Evolutionary conservation across 2,329 filamentous ascomycete species (phyloP), one percentile per base, ranked within the genome.

Genomic region (Cylindrodendrum hubeiense): DNA sequence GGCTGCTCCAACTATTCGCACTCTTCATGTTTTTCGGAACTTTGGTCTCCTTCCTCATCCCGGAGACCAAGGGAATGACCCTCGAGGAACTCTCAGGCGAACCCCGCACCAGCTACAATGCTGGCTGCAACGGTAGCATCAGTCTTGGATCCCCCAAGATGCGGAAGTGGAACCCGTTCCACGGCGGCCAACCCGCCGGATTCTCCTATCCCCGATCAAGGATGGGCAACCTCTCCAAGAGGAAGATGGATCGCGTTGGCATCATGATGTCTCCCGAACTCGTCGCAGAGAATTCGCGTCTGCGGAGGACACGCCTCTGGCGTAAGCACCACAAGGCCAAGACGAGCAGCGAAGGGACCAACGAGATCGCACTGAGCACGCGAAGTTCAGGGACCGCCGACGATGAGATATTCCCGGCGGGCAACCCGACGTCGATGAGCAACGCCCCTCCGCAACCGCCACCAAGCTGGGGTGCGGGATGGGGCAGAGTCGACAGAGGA

Each of bases 21-120:
- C 83, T 93, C 10, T 94, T 95, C 83, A 95, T 94, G 93, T 83
- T 95, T 6, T 85, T 87, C 55, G 93, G 93, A 37, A 86, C 88
- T 50, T 79, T 93, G 50, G 88, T 89, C 3, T 90, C 90, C 1
- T 81, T 94, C 4, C 80, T 95, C n/a, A 89, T 95, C 22, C 92
- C 92, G 0, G 93, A 94, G 80, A 94, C 91, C 0, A 94, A 91
- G 81, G 86, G 91, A 1, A 85, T 89, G 77, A 93, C 92, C 0
- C 82, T 96, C 44, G 93, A 94, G 75, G 87, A 90, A 68, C 80
- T 94, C 17, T 86, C 90, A 1, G 90, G 90, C 10, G 91, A 93
- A 77, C 82, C 87, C 3, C 86, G 88, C 2, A 90, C 89, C 21
- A 90, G 82, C 30, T 86, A 86, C 70, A 85, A 87, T 58, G 78